These are phyloP conservation scores for Helotiales sp. DNA, from an alignment of 2,329 filamentous ascomycete species.

Conservation along the genomic window DNA sequence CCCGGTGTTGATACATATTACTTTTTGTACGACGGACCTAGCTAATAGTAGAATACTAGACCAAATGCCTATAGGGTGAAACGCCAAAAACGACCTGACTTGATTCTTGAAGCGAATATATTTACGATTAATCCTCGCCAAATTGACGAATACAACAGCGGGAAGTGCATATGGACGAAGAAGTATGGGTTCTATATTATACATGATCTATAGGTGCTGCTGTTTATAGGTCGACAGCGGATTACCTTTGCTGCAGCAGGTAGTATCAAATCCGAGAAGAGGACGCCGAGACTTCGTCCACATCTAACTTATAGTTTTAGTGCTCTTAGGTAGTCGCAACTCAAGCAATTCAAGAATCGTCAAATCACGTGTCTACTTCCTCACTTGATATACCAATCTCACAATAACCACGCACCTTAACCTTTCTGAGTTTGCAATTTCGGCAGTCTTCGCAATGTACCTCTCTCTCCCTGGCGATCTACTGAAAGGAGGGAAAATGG, in stretches of 20 bases:
- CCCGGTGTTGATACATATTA: background rate
- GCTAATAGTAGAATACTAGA: background rate
- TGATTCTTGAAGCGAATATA: background rate
- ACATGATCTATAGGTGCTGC: background rate
- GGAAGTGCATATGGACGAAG: background rate
- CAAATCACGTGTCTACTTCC: no score
- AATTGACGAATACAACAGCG: background rate
- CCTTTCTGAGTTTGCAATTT: no score
- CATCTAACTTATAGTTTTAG: background rate
- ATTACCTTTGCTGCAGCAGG: background rate
- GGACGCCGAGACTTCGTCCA: background rate
- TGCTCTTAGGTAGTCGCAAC: no score
- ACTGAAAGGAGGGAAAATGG: no score
- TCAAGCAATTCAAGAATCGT: no score
- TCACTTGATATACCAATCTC: no score
- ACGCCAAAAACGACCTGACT: background rate
- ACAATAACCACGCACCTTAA: no score
- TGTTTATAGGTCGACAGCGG: background rate
- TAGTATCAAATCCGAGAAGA: background rate
- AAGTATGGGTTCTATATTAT: background rate
- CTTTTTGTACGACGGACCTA: background rate
- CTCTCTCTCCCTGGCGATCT: no score
- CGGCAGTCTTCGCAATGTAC: no score
- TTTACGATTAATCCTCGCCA: background rate
- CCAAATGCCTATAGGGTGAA: background rate